These are phyloP conservation scores for Pisolithus albus DNA, from an alignment of 768 basidiomycete species.

Conservation along the genomic window DNA sequence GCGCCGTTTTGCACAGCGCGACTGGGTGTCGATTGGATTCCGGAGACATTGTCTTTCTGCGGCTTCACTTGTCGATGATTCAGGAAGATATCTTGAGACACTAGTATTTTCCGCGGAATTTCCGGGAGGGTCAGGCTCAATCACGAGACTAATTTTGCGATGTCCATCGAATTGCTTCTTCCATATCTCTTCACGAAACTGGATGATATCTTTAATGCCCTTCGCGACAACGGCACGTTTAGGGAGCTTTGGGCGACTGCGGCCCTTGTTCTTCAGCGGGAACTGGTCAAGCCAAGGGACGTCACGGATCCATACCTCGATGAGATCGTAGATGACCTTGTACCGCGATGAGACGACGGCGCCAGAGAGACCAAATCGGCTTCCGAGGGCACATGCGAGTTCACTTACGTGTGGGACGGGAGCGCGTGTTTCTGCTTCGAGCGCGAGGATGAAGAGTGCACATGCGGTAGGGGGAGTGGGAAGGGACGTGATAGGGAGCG, in stretches of 20 bases:
- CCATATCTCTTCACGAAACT: slow-evolving; percentile 61
- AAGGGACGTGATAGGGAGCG: slow-evolving; percentile 34
- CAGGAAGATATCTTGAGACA: neutral
- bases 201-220: slow-evolving; percentile 62
- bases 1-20: slow-evolving; percentile 24
- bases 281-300: slow-evolving; percentile 71
- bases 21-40: neutral
- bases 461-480: slow-evolving; percentile 50
- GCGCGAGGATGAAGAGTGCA: slow-evolving; percentile 59
- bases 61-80: neutral
- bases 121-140: slow-evolving; percentile 31
- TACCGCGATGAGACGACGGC: slow-evolving; percentile 63
- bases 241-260: slow-evolving; percentile 44
- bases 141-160: slow-evolving; percentile 31
- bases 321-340: slow-evolving; percentile 52
- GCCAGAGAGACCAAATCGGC: slow-evolving; percentile 43
- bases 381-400: slow-evolving; percentile 52
- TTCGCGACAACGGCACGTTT: slow-evolving; percentile 61
- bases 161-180: slow-evolving; percentile 31
- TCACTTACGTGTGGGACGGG: slow-evolving; percentile 47
- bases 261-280: slow-evolving; percentile 28
- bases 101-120: slow-evolving; percentile 18
- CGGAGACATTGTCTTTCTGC: slow-evolving; percentile 6
- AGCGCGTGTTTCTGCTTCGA: slow-evolving; percentile 59
- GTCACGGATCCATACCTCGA: slow-evolving; percentile 53